Base-by-base conservation (phyloP, 768 basidiomycete genomes). In the Boletus reticulatus region DNA sequence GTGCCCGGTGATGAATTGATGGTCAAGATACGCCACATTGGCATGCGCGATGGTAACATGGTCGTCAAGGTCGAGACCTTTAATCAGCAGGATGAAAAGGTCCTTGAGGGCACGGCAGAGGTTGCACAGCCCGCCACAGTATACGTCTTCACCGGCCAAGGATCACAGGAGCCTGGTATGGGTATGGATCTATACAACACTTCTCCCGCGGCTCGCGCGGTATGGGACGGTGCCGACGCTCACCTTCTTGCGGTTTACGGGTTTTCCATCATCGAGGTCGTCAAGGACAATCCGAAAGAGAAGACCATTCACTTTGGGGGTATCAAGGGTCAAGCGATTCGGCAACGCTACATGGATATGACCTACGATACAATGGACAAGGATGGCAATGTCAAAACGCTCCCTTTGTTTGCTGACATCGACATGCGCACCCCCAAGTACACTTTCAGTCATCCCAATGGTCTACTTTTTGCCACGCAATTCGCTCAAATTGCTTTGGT, bases 261-360 rank as follows among this genome's bases (percentile, higher is more conserved):
- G 43, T 99, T 99, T 79, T 98, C 96, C 6, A 98, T 99, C 70
- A 79, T 98, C 66, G 95, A 99, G 71, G 97, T 99, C 63, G 96
- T 99, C 73, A 96, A 95, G 77, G 89, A 95, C 71, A 98, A 98
- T 71, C 95, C 96, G 19, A 97, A 94, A 80, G 87, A 91, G 73
- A 94, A 98, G 79, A 99, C 94, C 0, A 88, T 99, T 63, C 96
- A 99, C 73, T 99, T 99, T 62, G 97, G 97, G 78, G 97, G 97
- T 70, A 92, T 98, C 73, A 98, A 98, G 76, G 97, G 97, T 39
- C 96, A 98, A 70, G 95, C 88, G 4, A 98, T 98, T 60, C 91
- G 97, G 29, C 91, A 95, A 65, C 87, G 97, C n/a, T 99, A 99
- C 76, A 98, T 98, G 93, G 94, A 95, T 63, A 97, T 99, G 90